A percentile compares a stretch with the other conserved stretches of the same genome.
These are phyloP conservation scores for Fusarium chlamydosporum DNA, from an alignment of 2,329 filamentous ascomycete genomes.

Conservation along the genomic window DNA sequence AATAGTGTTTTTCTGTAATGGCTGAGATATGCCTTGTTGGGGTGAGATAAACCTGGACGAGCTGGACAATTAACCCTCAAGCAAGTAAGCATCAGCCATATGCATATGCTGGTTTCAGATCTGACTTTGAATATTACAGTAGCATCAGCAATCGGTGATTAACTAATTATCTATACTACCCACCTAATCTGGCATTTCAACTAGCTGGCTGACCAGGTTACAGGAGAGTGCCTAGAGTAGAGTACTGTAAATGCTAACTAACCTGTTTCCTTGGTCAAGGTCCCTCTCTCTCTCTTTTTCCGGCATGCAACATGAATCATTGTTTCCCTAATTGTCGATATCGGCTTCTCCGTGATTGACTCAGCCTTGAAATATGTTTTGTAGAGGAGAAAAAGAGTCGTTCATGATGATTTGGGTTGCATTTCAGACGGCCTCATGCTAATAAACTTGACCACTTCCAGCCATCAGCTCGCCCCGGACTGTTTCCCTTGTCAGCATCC, in stretches of 20 bases:
- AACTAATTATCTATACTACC: conserved; percentile 6
- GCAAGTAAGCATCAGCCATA: conserved; percentile 10
- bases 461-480: conserved; percentile 50
- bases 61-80: conserved; percentile 28
- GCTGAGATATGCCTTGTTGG: conserved; percentile 24
- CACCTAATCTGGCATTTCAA: conserved; percentile 26
- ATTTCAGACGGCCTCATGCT: conserved; percentile 47
- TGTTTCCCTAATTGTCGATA: conserved; percentile 23
- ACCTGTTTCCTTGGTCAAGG: neutral
- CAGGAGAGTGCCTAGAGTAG: neutral
- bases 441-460: conserved; percentile 43
- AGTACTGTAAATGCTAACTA: conserved; percentile 7
- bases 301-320: conserved; percentile 15
- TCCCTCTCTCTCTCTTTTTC: neutral
- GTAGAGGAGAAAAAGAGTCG: neutral
- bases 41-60: conserved; percentile 39
- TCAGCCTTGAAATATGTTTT: conserved; percentile 30
- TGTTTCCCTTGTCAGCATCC: conserved; percentile 43
- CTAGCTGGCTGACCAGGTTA: conserved; percentile 5
- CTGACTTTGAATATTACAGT: conserved; percentile 3
- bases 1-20: conserved; percentile 12
- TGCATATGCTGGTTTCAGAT: conserved; percentile 27
- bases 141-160: conserved; percentile 3
- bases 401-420: conserved; percentile 35
- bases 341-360: conserved; percentile 42